Evolutionary conservation across 1,284 basidiomycete species (phyloP), one percentile per base, ranked within the genome.

Genomic region (Inonotus hispidus): DNA sequence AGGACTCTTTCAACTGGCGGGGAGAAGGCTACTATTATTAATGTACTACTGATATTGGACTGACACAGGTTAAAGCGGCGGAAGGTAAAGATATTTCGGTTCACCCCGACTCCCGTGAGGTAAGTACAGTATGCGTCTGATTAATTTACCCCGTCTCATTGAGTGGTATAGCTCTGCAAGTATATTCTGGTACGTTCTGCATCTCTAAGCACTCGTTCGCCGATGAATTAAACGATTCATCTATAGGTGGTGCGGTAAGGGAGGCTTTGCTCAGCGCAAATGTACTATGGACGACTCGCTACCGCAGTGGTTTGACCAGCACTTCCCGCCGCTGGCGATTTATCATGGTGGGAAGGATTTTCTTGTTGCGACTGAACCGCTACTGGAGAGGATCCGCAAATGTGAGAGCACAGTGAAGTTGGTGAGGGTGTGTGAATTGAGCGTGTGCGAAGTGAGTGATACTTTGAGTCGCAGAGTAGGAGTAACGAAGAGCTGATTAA

Each of bases 21-120:
- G n/a, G 14, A n/a, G 49, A 19, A 25, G 0, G 32, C 19, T n/a
- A 38, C 25, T 25, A 27, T 41, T 19, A 19, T 23, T 16, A 41
- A 13, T 41, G 13, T 19, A 19, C 37, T n/a, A 5, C 39, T 57
- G 13, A 4, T 16, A 27, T 2, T 35, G 49, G 61, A 25, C 62
- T 53, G 16, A 10, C 29, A 47, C 61, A 71, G 74, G 77, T 74
- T 82, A 11, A 69, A 71, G 38, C 71, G 80, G 16, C 73, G 80
- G 45, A 85, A 85, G 67, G 75, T 78, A 3, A 85, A 85, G 66
- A 83, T 83, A 80, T 85, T 85, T 72, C 71, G 83, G 14, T 85
- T 85, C 71, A 84, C 82, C 0, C 83, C 83, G 0, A 80, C 81
- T 29, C 83, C 83, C 56, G 83, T 85, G 16, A 74, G 72, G 73